Base-by-base conservation (phyloP, 352 stramenopile species). In the Phytopythium helicoides region DNA sequence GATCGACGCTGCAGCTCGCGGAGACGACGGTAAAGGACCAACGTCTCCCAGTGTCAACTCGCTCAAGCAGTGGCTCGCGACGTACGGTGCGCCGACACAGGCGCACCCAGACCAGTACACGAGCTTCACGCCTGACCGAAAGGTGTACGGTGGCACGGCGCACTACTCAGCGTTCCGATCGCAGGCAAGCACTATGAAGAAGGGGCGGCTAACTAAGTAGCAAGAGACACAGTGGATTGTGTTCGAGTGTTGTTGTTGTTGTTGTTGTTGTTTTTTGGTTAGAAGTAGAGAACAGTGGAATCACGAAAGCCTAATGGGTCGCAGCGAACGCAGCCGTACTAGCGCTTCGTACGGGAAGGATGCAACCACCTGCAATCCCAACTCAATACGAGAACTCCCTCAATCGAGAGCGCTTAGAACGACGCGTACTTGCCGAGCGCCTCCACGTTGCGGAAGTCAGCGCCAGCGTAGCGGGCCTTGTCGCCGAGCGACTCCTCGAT, bases 401-500 rank as follows among this genome's bases (percentile, higher is more conserved):
- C 36, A 15, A 41, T 16, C 35, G 14, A 6, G n/a, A 25, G 3
- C 37, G 48, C 70, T 89, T 86, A 86, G 61, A 87, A 81, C 56
- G 72, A 81, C 48, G 64, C 54, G 72, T 95, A 93, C 79, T 95
- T 92, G 80, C 85, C 83, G 42, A 95, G 82, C 61, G 82, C 84
- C 62, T 91, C 80, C 46, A 93, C 82, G 73, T 92, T 73, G 59
- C 85, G 85, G 68, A 91, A 92, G 65, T 95, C 69, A 40, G 79
- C 68, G 58, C 84, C 84, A 38, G 84, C 81, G 73, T 92, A 94
- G 40, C 70, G 70, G 67, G 79, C 89, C 45, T 92, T 87, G 51
- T 60, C 75, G 40, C 90, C 92, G 28, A 99, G 84, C 69, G 98
- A 85, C 68, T 98, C 95, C 75, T 99, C 97, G 77, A 99, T 99